These are phyloP conservation scores for Metarhizium humberi DNA, from an alignment of 2,329 filamentous ascomycete genomes.

Conservation along the genomic window DNA sequence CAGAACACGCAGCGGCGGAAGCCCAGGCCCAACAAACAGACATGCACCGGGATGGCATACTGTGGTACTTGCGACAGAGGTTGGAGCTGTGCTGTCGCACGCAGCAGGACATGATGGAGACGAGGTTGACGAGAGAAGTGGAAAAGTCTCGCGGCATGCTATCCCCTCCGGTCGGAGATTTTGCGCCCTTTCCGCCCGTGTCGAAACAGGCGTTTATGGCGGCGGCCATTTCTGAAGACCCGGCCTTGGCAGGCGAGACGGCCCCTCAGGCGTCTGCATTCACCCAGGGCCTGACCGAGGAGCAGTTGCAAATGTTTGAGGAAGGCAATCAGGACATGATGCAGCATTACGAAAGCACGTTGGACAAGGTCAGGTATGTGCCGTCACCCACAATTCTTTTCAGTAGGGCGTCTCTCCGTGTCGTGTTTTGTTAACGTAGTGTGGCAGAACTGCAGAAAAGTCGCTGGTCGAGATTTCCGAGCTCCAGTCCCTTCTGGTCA, in stretches of 20 bases:
- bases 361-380: constrained; percentile 85
- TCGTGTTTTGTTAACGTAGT: constrained; percentile 3
- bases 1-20: constrained; percentile 66
- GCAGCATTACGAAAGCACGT: constrained; percentile 84
- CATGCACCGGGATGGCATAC: constrained; percentile 68
- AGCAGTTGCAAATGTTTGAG: constrained; percentile 89
- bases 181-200: constrained; percentile 21
- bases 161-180: constrained; percentile 20
- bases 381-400: background rate
- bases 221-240: background rate
- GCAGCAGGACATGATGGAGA: constrained; percentile 90
- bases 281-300: constrained; percentile 56
- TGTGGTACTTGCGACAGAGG: constrained; percentile 71
- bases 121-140: constrained; percentile 70
- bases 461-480: constrained; percentile 89
- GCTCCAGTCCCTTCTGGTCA: constrained; percentile 79
- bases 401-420: no score
- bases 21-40: constrained; percentile 56
- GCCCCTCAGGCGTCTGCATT: constrained; percentile 10
- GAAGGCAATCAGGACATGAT: constrained; percentile 89
- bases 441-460: constrained; percentile 68
- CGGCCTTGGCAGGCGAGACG: constrained; percentile 10
- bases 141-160: constrained; percentile 84
- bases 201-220: constrained; percentile 6
- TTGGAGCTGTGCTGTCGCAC: constrained; percentile 68